Evolutionary conservation across 352 stramenopile species (phyloP).

Genomic region (Paralagenidium karlingii): DNA sequence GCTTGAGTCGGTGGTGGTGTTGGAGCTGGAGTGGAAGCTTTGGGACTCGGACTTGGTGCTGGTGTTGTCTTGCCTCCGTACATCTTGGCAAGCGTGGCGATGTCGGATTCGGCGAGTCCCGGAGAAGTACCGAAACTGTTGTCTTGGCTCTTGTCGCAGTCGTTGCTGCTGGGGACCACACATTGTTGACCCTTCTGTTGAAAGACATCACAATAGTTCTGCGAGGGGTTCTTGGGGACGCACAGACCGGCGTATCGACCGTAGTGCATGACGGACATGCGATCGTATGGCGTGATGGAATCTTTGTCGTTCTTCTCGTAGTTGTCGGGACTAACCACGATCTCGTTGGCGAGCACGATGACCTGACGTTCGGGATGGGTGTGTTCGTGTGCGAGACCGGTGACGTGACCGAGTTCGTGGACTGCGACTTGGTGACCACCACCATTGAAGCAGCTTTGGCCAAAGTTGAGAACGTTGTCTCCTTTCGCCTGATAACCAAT

Average conservation of each 20-base stretch:
- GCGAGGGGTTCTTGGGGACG: slow-evolving; percentile 49
- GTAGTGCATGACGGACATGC: slow-evolving; percentile 72
- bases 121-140: slow-evolving; percentile 3
- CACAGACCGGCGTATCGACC: slow-evolving; percentile 41
- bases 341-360: slow-evolving; percentile 59
- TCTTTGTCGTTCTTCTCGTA: slow-evolving; percentile 50
- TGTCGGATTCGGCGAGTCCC: slow-evolving; percentile 6
- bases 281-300: slow-evolving; percentile 56
- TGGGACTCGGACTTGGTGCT: too few species aligned
- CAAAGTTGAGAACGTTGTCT: slow-evolving; percentile 53
- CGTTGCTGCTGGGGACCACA: slow-evolving; percentile 6
- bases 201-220: slow-evolving; percentile 45
- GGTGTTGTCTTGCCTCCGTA: too few species aligned
- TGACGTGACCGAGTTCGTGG: slow-evolving; percentile 58
- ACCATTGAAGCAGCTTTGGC: slow-evolving; percentile 46
- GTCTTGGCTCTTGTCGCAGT: slow-evolving; percentile 4
- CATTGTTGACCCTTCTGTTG: too few species aligned
- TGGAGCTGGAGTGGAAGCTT: too few species aligned
- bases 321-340: slow-evolving; percentile 51
- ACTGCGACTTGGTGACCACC: slow-evolving; percentile 24
- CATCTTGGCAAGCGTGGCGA: slow-evolving; percentile 10
- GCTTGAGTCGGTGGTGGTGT: too few species aligned
- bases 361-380: slow-evolving; percentile 47
- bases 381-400: slow-evolving; percentile 63
- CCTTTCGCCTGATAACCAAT: slow-evolving; percentile 55